Conservation (phyloP, 148 eudicot species). For the Diospyros lotus region DNA sequence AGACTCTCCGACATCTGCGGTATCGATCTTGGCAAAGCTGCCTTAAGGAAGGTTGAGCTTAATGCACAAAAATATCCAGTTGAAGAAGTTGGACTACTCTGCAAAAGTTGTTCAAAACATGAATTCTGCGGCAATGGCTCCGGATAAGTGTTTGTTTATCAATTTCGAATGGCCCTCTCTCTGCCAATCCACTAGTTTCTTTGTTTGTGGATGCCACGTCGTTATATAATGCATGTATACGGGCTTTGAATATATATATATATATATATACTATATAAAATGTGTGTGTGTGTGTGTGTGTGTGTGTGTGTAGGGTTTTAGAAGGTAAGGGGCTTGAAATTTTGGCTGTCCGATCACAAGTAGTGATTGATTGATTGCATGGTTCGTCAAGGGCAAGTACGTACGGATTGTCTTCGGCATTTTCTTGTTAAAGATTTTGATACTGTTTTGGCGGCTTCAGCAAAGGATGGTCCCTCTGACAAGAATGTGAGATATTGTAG, state of each 20-base stretch:
- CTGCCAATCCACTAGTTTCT: too few relatives aligned
- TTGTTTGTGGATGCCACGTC: too few relatives aligned
- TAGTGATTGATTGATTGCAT: neutral
- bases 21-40: constrained; percentile 58
- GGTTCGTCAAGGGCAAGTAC: neutral
- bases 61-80: constrained; percentile 63
- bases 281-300: too few relatives aligned
- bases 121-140: neutral
- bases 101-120: neutral
- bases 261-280: too few relatives aligned
- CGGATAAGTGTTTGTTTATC: neutral
- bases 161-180: too few relatives aligned
- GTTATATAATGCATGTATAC: too few relatives aligned
- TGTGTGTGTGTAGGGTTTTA: too few relatives aligned
- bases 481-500: constrained; percentile 3
- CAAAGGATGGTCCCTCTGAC: constrained; percentile 5
- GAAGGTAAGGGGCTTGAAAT: too few relatives aligned
- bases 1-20: constrained; percentile 65
- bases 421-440: neutral
- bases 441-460: constrained; percentile 7
- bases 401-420: neutral
- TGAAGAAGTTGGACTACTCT: neutral
- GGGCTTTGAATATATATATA: too few relatives aligned
- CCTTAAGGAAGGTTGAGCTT: constrained; percentile 50
- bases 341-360: too few relatives aligned